phyloP scores from a whole-genome alignment of 345 rosid species.

The Sisymbrium altissimum region DNA sequence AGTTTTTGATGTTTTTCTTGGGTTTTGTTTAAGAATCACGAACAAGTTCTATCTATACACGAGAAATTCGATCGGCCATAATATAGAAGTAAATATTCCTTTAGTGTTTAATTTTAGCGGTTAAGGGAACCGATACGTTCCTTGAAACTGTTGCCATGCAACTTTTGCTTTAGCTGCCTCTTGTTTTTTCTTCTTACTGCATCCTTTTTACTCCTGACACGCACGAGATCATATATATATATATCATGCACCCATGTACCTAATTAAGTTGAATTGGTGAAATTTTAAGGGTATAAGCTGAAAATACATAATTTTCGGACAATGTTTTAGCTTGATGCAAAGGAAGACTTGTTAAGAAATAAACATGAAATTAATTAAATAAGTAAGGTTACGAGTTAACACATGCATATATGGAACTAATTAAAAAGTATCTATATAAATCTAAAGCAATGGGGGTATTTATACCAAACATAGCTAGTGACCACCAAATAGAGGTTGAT shows the following conservation, averaged over 20 bases:
- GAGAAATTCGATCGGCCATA: background rate
- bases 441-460: background rate
- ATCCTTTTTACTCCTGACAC: constrained; percentile 34
- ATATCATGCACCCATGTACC: constrained; percentile 8
- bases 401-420: background rate
- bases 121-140: constrained; percentile 40
- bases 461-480: background rate
- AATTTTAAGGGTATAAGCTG: background rate
- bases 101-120: background rate
- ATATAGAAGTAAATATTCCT: background rate
- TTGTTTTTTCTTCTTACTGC: background rate
- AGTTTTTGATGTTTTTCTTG: background rate
- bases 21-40: constrained; percentile 21
- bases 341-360: no score
- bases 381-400: background rate
- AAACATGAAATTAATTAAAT: background rate
- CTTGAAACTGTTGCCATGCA: constrained; percentile 48
- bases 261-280: background rate
- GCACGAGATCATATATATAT: constrained; percentile 47
- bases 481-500: background rate
- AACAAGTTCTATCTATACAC: background rate
- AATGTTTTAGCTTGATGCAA: no score
- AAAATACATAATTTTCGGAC: background rate
- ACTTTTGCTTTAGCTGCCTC: constrained; percentile 41
- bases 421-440: background rate